Base-by-base conservation (phyloP, 2,329 filamentous ascomycete genomes). In the Penicillium sclerotigenum region DNA sequence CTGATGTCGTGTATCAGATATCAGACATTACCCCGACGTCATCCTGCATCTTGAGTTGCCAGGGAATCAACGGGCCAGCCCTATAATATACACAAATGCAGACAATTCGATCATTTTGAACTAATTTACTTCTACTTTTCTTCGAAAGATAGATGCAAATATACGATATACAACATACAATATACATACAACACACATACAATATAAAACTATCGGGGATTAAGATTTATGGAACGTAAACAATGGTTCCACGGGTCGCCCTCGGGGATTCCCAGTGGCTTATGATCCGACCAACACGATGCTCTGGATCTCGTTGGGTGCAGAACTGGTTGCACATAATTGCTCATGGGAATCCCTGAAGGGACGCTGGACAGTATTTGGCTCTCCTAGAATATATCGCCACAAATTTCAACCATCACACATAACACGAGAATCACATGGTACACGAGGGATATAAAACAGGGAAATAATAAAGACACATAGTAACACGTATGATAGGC, bases 371-470 rank as follows among this genome's bases (percentile, higher is more conserved):
- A 40, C 14, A 28, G 3, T 50, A 42, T 26, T 50, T 33, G 37
- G 10, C 8, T 22, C 47, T 29, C 24, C 9, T 40, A 22, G 24
- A 50, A 48, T 37, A 47, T 11, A 47, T 38, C 31, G 34, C 28
- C 24, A 29, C 34, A 40, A 34, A 47, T 38, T 40, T 47, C 41
- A 47, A 22, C 34, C 43, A 40, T 38, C 49, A 28, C 29, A 49
- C 54, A 56, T 41, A 43, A 48, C 41, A 56, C 54, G 26, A 41
- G 38, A 60, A 34, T 37, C 37, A 59, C 55, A 56, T 57, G 38
- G 37, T 63, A 58, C 54, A 61, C 26, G 47, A 38, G 38, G 47
- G 52, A 53, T 60, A 61, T 59, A 63, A 56, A 61, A 56, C 48
- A 43, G 56, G 22, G n/a, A 55, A 38, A 33, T 29, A 46, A 52